Percentiles rank a stretch among this genome's conserved stretches.
Conservation (phyloP, 2,329 filamentous ascomycete species). For the Thelonectria discophora region DNA sequence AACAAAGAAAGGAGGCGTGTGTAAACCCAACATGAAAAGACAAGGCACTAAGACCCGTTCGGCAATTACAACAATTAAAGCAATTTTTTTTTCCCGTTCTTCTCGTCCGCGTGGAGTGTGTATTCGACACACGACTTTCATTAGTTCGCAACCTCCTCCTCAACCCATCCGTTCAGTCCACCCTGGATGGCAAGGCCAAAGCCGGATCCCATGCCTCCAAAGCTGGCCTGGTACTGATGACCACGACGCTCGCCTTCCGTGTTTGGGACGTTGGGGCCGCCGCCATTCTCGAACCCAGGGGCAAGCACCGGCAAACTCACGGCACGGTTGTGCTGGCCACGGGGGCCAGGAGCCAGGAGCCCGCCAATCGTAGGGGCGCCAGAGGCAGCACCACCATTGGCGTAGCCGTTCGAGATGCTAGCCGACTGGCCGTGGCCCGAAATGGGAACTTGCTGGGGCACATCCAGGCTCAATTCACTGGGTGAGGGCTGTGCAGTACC, state of each 20-base stretch:
- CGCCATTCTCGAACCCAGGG: slow-evolving; percentile 69
- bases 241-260: slow-evolving; percentile 66
- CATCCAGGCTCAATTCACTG: slow-evolving; percentile 65
- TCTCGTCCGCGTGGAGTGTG: slow-evolving; percentile 34
- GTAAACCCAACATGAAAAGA: slow-evolving; percentile 40
- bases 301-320: slow-evolving; percentile 84
- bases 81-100: slow-evolving; percentile 45
- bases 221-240: slow-evolving; percentile 73
- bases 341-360: slow-evolving; percentile 74
- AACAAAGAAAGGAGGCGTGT: slow-evolving; percentile 42
- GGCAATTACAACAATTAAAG: slow-evolving; percentile 57
- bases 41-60: slow-evolving; percentile 37
- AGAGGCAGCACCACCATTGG: slow-evolving; percentile 58
- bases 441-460: slow-evolving; percentile 68
- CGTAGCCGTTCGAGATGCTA: slow-evolving; percentile 72
- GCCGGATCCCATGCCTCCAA: slow-evolving; percentile 66
- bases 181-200: slow-evolving; percentile 71
- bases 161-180: slow-evolving; percentile 72
- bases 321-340: slow-evolving; percentile 77
- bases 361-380: slow-evolving; percentile 77
- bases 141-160: slow-evolving; percentile 71
- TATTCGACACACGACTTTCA: slow-evolving; percentile 36
- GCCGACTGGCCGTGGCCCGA: slow-evolving; percentile 72
- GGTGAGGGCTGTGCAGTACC: slow-evolving; percentile 72
- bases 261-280: slow-evolving; percentile 58